phyloP scores from a whole-genome alignment of 176 grass and related monocot species.

The Eragrostis nindensis region DNA sequence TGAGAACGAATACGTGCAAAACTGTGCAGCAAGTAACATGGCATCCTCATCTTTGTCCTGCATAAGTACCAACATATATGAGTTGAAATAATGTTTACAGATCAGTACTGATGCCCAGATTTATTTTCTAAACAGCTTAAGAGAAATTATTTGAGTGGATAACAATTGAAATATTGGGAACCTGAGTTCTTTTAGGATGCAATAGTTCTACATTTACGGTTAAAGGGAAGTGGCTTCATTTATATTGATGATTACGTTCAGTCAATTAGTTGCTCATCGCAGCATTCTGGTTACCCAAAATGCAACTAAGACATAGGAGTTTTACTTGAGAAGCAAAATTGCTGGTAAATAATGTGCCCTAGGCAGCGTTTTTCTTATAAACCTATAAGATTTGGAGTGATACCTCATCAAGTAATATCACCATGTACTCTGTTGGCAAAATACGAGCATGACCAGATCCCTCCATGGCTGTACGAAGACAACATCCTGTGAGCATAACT shows the following conservation, averaged over 20 bases:
- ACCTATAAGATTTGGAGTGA: conserved; percentile 26
- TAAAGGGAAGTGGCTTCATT: neutral
- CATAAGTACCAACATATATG: conserved; percentile 39
- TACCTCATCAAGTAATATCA: conserved; percentile 95
- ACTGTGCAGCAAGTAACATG: conserved; percentile 88
- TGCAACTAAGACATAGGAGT: neutral
- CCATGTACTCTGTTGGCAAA: conserved; percentile 94
- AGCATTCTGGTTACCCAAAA: neutral
- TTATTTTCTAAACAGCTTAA: conserved; percentile 29
- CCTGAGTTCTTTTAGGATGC: neutral
- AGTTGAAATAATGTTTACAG: conserved; percentile 6
- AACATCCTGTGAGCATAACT: conserved; percentile 88
- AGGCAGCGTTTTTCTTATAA: conserved; percentile 1
- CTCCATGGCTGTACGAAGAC: conserved; percentile 80
- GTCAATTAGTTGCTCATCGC: neutral
- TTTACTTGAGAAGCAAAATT: conserved; percentile 25
- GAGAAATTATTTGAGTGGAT: conserved; percentile 20
- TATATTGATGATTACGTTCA: neutral
- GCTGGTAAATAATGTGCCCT: conserved; percentile 18
- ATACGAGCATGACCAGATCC: conserved; percentile 72
- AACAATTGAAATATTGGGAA: neutral
- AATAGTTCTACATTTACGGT: neutral
- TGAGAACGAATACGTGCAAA: conserved; percentile 92
- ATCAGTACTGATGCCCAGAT: neutral
- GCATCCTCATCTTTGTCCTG: conserved; percentile 97